A percentile compares a stretch with the other conserved stretches of the same genome.
phyloP scores from a whole-genome alignment of 2,329 filamentous ascomycete species.

The Hypoxylon sp. region DNA sequence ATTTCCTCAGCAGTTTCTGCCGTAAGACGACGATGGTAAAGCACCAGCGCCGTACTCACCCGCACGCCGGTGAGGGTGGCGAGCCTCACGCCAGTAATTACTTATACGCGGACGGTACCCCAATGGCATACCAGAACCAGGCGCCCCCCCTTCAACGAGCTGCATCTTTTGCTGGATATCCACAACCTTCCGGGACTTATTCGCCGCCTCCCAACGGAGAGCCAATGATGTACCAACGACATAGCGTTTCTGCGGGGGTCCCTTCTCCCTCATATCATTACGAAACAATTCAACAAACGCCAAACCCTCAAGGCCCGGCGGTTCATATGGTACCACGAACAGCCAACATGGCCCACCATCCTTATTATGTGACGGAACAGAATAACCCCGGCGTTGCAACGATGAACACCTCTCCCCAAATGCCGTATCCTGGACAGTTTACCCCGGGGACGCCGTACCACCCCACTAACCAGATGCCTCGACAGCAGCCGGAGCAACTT shows the following conservation, averaged over 20 bases:
- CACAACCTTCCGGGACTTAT: conserved; percentile 60
- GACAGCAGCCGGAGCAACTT: conserved; percentile 60
- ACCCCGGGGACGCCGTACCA: not conserved
- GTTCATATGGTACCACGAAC: conserved; percentile 63
- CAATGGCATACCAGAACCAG: conserved; percentile 53
- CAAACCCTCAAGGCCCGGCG: conserved; percentile 58
- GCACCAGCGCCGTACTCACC: conserved; percentile 71
- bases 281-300: conserved; percentile 56
- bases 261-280: conserved; percentile 59
- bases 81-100: not conserved
- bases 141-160: conserved; percentile 62
- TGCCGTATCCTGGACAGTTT: conserved; percentile 57
- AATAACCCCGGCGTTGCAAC: conserved; percentile 72
- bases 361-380: conserved; percentile 71
- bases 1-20: conserved; percentile 67
- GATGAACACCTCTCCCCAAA: conserved; percentile 65
- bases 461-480: conserved; percentile 55
- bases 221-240: conserved; percentile 60
- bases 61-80: conserved; percentile 67
- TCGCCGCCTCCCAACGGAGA: conserved; percentile 46
- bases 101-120: conserved; percentile 33
- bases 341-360: conserved; percentile 58
- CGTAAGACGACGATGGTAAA: conserved; percentile 79
- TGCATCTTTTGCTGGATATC: conserved; percentile 67
- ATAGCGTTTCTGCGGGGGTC: conserved; percentile 59